Evolutionary conservation across 306 rosid species (phyloP).

Genomic region (Gleditsia sinensis): DNA sequence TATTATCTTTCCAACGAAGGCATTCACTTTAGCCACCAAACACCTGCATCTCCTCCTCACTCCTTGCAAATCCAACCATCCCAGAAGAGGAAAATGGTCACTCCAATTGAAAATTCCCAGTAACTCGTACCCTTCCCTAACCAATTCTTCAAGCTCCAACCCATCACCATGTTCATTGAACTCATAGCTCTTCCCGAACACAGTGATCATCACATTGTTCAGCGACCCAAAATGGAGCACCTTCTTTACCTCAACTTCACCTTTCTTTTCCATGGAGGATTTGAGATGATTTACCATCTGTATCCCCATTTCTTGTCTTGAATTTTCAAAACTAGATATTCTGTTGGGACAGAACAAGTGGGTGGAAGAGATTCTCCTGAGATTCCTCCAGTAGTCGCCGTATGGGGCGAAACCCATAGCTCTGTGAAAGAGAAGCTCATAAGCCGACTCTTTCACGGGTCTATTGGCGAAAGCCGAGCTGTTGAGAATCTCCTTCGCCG

Average conservation of each 20-base stretch:
- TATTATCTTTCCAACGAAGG: slow-evolving; percentile 64
- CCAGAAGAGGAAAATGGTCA: slow-evolving; percentile 70
- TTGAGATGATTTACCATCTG: slow-evolving; percentile 42
- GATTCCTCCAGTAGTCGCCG: slow-evolving; percentile 79
- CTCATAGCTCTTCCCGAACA: slow-evolving; percentile 67
- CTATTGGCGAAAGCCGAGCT: slow-evolving; percentile 69
- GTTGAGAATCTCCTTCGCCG: slow-evolving; percentile 67
- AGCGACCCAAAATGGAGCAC: slow-evolving; percentile 62
- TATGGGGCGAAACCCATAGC: slow-evolving; percentile 89
- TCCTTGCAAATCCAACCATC: slow-evolving; percentile 70
- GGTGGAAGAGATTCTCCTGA: slow-evolving; percentile 67
- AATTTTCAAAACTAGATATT: slow-evolving; percentile 37
- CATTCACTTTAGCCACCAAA: slow-evolving; percentile 57
- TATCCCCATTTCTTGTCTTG: slow-evolving; percentile 42
- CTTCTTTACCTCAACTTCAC: slow-evolving; percentile 51
- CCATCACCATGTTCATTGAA: slow-evolving; percentile 42
- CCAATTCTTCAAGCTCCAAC: slow-evolving; percentile 54
- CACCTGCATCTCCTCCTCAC: slow-evolving; percentile 66
- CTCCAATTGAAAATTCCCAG: slow-evolving; percentile 79
- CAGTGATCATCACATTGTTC: slow-evolving; percentile 72
- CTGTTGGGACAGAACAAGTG: slow-evolving; percentile 61
- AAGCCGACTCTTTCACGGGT: slow-evolving; percentile 77
- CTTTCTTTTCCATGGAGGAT: slow-evolving; percentile 38
- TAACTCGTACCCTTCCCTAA: slow-evolving; percentile 76
- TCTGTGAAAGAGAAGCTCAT: slow-evolving; percentile 66